phyloP scores from a whole-genome alignment of 345 rosid species.

The Rhizophora mangle region DNA sequence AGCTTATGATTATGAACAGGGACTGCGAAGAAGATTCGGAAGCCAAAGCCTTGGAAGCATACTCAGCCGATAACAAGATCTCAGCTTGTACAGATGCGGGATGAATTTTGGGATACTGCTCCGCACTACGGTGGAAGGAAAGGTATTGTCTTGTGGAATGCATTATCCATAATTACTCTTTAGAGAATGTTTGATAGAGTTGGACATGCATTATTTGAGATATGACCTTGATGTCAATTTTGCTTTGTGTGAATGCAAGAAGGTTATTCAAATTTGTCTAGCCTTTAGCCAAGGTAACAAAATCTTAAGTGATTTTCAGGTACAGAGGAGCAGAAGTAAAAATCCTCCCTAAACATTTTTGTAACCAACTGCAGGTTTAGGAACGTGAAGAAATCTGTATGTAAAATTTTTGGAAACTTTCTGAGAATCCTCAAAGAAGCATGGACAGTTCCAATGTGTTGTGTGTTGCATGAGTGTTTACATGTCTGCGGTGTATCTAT shows the following conservation, averaged over 20 bases:
- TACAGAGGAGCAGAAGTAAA: neutral
- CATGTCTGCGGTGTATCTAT: neutral
- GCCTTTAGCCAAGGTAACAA: too few relatives aligned
- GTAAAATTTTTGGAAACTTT: neutral
- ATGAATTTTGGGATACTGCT: conserved; percentile 96
- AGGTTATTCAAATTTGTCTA: too few relatives aligned
- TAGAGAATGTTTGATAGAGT: neutral
- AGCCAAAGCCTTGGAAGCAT: conserved; percentile 94
- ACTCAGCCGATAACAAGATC: conserved; percentile 69
- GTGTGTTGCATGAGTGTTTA: neutral
- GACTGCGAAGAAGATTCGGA: conserved; percentile 60
- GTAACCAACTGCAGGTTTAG: neutral
- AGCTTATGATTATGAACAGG: conserved; percentile 31
- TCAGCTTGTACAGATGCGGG: conserved; percentile 68
- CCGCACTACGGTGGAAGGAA: conserved; percentile 90
- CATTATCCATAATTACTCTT: neutral
- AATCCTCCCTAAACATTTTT: neutral
- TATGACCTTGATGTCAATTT: neutral
- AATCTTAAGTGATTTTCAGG: neutral
- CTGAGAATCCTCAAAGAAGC: neutral
- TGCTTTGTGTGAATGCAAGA: neutral
- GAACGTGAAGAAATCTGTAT: too few relatives aligned
- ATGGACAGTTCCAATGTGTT: neutral
- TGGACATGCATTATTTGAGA: neutral
- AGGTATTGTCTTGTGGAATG: conserved; percentile 36